Conservation (phyloP, 2,329 filamentous ascomycete genomes). For the Emergomyces africanus region DNA sequence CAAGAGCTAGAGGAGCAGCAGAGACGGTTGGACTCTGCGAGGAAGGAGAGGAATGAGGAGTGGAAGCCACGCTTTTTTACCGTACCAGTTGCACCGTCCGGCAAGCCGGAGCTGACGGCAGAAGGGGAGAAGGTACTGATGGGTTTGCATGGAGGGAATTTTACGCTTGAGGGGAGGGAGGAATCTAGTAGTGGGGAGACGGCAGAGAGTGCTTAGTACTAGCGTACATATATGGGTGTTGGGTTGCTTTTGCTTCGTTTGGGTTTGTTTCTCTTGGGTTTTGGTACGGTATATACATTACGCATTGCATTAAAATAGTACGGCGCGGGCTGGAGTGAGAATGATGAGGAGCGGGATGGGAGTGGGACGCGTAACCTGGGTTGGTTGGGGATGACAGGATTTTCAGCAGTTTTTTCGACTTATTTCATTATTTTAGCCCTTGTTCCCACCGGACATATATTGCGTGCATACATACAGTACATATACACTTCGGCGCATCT, state of each 20-base stretch:
- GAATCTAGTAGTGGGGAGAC: not conserved
- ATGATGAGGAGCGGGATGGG: not conserved
- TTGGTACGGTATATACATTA: not conserved
- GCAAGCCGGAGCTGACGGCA: conserved; percentile 49
- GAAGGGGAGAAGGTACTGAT: conserved; percentile 48
- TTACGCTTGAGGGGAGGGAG: conserved; percentile 31
- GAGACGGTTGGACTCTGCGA: conserved; percentile 67
- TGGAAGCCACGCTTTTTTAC: conserved; percentile 89
- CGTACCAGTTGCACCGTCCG: conserved; percentile 44
- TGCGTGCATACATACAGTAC: not conserved
- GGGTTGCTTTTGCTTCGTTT: conserved; percentile 11
- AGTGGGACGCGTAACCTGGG: not conserved
- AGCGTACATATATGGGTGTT: conserved; percentile 9
- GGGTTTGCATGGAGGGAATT: conserved; percentile 42
- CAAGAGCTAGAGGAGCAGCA: conserved; percentile 85
- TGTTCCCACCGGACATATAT: not conserved
- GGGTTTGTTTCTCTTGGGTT: not conserved
- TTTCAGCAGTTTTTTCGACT: not conserved
- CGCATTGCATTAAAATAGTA: not conserved
- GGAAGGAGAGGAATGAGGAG: conserved; percentile 54
- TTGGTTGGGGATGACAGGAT: not conserved
- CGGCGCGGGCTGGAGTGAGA: not conserved
- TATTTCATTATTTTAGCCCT: not conserved
- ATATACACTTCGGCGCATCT: not conserved
- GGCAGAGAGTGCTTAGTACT: not conserved